Base-by-base conservation (phyloP, 257 asterid species). In the Eustoma russellianum region DNA sequence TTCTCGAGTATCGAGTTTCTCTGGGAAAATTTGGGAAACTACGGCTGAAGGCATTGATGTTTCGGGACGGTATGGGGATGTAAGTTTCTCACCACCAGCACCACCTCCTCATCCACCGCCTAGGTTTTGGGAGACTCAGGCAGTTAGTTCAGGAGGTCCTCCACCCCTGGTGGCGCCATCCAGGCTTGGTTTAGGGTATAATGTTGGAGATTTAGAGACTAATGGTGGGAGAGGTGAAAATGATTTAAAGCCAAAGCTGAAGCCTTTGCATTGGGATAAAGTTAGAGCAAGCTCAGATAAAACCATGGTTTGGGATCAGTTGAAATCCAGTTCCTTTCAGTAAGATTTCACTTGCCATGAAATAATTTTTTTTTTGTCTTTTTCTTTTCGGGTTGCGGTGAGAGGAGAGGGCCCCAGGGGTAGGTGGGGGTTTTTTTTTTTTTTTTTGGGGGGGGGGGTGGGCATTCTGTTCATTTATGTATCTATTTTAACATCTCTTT, bases 251-350 rank as follows among this genome's bases (percentile, higher is more conserved):
- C 88, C 88, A 5, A 84, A 69, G 80, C 66, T 84, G 61, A 88
- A 88, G 67, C 76, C 96, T 56, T 68, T 84, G 77, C 94, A 88
- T 17, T 88, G 96, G 96, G 94, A 88, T 71, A 88, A 88, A 82
- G 90, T 84, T 33, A 82, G 81, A 69, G 82, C 88, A 34, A 73
- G 83, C 56, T 79, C 94, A 16, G 88, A 88, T 44, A 73, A 80
- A 65, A 79, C 74, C 38, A 84, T 82, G 88, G 86, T 76, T 61
- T 88, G 97, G 97, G 93, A 88, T 74, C 90, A 84, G 51, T 60
- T 84, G 46, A 84, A 78, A 46, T 71, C 93, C 14, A 82, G 77
- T 59, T 80, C 95, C 51, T 82, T 84, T 51, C 82, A 78, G 97
- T 88, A 70, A 80, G 93, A 68, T 60, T 75, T 54, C 5, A 38